Conservation (phyloP, 805 yeast species). For the Pachysolen tannophilus region DNA sequence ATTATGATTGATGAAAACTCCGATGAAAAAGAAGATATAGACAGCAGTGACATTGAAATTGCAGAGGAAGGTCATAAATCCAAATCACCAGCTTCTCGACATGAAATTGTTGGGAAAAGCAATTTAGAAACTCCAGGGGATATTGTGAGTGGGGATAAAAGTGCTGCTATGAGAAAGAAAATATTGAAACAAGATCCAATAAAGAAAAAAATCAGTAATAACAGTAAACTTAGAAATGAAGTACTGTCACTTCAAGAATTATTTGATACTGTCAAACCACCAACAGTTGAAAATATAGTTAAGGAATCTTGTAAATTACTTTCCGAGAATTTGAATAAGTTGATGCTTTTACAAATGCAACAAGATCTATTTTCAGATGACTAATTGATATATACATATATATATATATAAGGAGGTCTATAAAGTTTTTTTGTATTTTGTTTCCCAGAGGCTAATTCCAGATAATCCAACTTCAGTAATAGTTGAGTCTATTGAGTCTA, state of each 20-base stretch:
- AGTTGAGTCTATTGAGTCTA: too few species aligned
- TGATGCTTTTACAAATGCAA: conserved; percentile 6
- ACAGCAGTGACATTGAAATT: conserved; percentile 9
- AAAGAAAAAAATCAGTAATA: conserved; percentile 5
- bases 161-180: too few species aligned
- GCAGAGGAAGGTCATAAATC: conserved; percentile 4
- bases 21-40: conserved; percentile 3
- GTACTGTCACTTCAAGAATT: too few species aligned
- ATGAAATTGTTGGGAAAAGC: conserved; percentile 9
- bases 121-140: too few species aligned
- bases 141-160: too few species aligned
- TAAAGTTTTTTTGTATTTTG: too few species aligned
- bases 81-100: neutral
- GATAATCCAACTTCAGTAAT: neutral
- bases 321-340: conserved; percentile 1
- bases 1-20: neutral
- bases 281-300: neutral
- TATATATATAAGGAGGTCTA: too few species aligned
- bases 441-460: conserved; percentile 1
- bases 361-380: conserved; percentile 4
- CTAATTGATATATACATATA: neutral
- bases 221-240: too few species aligned
- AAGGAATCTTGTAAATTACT: conserved; percentile 4
- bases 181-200: conserved; percentile 14
- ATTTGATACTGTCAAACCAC: conserved; percentile 4